phyloP scores from a whole-genome alignment of 2,329 filamentous ascomycete species.

The Geosmithia putterillii region DNA sequence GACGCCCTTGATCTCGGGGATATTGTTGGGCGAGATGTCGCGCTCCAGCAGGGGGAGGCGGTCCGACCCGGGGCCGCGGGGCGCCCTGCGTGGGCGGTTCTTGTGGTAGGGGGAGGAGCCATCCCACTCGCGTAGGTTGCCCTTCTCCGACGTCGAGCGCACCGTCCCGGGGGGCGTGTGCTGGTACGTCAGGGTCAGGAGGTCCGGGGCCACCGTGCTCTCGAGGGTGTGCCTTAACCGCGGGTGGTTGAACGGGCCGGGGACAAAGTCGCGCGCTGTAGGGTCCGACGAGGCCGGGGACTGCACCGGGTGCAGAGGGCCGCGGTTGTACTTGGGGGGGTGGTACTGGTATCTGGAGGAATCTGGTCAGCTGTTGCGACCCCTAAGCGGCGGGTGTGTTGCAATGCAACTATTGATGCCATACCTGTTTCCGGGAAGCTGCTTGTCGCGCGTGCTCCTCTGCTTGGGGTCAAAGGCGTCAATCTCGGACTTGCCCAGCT shows the following conservation, averaged over 20 bases:
- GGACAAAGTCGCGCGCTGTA: constrained; percentile 74
- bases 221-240: constrained; percentile 86
- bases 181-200: constrained; percentile 79
- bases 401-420: constrained; percentile 7
- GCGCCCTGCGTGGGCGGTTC: constrained; percentile 74
- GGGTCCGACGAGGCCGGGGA: constrained; percentile 79
- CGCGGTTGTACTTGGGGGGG: constrained; percentile 87
- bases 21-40: constrained; percentile 67
- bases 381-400: neutral
- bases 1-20: constrained; percentile 71
- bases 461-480: constrained; percentile 28
- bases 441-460: constrained; percentile 19
- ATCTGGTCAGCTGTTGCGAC: neutral
- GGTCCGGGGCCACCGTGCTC: constrained; percentile 72
- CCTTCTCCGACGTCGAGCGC: constrained; percentile 29
- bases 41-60: constrained; percentile 60
- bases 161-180: constrained; percentile 71
- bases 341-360: constrained; percentile 76
- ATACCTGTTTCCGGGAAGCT: constrained; percentile 35
- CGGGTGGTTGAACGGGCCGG: constrained; percentile 81
- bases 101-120: constrained; percentile 89
- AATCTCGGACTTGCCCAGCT: constrained; percentile 22
- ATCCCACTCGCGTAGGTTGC: constrained; percentile 75
- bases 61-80: constrained; percentile 57
- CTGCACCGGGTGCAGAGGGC: constrained; percentile 85